phyloP scores from a whole-genome alignment of 768 basidiomycete genomes.

The Sistotremastrum suecicum region DNA sequence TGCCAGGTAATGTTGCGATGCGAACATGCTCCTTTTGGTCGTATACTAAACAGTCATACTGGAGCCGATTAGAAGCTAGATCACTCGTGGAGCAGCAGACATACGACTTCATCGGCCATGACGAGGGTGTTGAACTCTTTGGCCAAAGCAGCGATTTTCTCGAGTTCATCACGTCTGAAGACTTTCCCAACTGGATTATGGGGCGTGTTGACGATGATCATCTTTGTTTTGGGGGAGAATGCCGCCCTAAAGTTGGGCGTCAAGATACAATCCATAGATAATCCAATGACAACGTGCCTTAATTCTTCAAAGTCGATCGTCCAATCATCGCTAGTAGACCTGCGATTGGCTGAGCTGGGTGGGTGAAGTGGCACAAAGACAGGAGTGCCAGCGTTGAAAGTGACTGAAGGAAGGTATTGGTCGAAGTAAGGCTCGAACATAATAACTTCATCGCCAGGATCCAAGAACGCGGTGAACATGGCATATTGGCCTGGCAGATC shows the following conservation, averaged over 20 bases:
- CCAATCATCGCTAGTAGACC: slow-evolving; percentile 67
- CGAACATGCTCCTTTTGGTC: slow-evolving; percentile 82
- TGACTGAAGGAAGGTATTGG: slow-evolving; percentile 85
- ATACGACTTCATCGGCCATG: slow-evolving; percentile 92
- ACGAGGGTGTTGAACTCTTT: slow-evolving; percentile 87
- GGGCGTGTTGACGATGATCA: slow-evolving; percentile 91
- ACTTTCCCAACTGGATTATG: slow-evolving; percentile 99
- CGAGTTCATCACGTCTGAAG: slow-evolving; percentile 71
- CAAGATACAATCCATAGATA: neutral
- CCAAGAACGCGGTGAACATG: slow-evolving; percentile 82
- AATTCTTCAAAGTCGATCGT: slow-evolving; percentile 82
- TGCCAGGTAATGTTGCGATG: slow-evolving; percentile 87
- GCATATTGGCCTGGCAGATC: slow-evolving; percentile 69
- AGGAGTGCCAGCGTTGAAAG: slow-evolving; percentile 87
- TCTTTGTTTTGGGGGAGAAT: slow-evolving; percentile 81
- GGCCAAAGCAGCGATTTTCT: slow-evolving; percentile 73
- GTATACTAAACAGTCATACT: slow-evolving; percentile 92
- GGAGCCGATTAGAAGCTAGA: neutral
- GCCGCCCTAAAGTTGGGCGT: slow-evolving; percentile 36
- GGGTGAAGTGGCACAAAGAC: slow-evolving; percentile 95
- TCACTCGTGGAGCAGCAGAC: slow-evolving; percentile 15
- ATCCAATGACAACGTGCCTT: slow-evolving; percentile 28
- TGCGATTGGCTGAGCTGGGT: slow-evolving; percentile 32
- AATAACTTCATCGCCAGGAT: slow-evolving; percentile 92
- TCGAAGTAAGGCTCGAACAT: slow-evolving; percentile 99